These are phyloP conservation scores for Sphagnum fallax DNA, from an alignment of 228 moss, liverwort and hornwort genomes.

Conservation along the genomic window DNA sequence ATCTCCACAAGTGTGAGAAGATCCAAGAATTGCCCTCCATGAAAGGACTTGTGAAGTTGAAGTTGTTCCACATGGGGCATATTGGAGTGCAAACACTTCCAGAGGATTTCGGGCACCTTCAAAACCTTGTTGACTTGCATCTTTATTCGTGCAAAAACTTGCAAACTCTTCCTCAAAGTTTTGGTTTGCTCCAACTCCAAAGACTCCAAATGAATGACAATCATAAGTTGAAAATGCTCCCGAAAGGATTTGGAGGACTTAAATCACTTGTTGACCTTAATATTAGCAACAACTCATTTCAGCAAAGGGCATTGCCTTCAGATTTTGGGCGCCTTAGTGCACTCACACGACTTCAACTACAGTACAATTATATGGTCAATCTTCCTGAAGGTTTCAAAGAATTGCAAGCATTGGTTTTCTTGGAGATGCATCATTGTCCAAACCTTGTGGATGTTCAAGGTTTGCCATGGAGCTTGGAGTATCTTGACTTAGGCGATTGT, in stretches of 20 bases:
- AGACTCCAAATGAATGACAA: too few relatives aligned
- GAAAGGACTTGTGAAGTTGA: not conserved
- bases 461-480: conserved; percentile 13
- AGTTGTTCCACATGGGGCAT: not conserved
- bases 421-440: conserved; percentile 10
- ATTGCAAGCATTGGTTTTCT: conserved; percentile 3
- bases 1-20: not conserved
- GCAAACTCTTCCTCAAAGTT: not conserved
- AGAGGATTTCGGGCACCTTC: not conserved
- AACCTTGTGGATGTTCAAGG: conserved; percentile 10
- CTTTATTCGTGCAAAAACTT: not conserved
- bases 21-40: not conserved
- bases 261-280: too few relatives aligned
- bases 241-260: too few relatives aligned
- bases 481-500: conserved; percentile 12
- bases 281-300: too few relatives aligned
- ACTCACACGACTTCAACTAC: not conserved
- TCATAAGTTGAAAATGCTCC: too few relatives aligned
- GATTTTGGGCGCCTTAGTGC: not conserved
- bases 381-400: conserved; percentile 10
- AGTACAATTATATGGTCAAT: too few relatives aligned
- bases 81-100: not conserved
- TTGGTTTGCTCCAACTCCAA: too few relatives aligned
- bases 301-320: too few relatives aligned
- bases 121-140: not conserved